A percentile compares a stretch with the other conserved stretches of the same genome.
These are phyloP conservation scores for Sphagnum magellanicum DNA, from an alignment of 228 moss, liverwort and hornwort genomes.

Conservation along the genomic window DNA sequence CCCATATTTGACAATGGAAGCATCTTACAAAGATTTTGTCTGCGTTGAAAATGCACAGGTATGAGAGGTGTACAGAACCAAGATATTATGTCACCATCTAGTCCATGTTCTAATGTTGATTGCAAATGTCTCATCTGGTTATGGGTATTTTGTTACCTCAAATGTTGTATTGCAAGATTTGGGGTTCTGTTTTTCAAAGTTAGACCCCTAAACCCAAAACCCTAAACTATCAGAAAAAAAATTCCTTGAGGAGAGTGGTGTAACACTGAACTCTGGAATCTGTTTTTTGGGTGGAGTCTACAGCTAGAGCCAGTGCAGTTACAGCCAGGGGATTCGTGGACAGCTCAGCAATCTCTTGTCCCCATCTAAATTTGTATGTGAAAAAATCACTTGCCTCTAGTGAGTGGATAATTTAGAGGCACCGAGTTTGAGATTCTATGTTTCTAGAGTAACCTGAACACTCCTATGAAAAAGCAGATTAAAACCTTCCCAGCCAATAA, in stretches of 20 bases:
- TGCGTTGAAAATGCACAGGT: slow-evolving; percentile 97
- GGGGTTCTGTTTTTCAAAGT: no score
- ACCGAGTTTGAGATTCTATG: no score
- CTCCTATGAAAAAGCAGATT: no score
- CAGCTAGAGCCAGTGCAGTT: slow-evolving; percentile 68
- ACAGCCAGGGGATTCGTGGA: slow-evolving; percentile 70
- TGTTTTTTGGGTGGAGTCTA: slow-evolving; percentile 8
- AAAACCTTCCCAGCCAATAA: no score
- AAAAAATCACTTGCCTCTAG: no score
- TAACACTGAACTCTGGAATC: not conserved
- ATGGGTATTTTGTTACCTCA: slow-evolving; percentile 1
- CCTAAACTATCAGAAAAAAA: no score
- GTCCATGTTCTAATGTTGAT: not conserved
- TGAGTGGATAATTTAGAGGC: no score
- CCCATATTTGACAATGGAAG: slow-evolving; percentile 79
- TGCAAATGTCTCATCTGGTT: not conserved
- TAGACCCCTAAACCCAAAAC: no score
- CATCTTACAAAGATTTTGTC: slow-evolving; percentile 84
- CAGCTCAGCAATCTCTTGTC: slow-evolving; percentile 50
- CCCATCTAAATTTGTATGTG: slow-evolving; percentile 18
- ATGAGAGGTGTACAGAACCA: slow-evolving; percentile 1
- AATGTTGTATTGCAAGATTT: not conserved
- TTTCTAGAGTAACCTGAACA: no score
- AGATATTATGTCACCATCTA: not conserved
- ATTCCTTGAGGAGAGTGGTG: no score